Conservation (phyloP, 208 protist species). For the Acanthamoeba castellanii region DNA sequence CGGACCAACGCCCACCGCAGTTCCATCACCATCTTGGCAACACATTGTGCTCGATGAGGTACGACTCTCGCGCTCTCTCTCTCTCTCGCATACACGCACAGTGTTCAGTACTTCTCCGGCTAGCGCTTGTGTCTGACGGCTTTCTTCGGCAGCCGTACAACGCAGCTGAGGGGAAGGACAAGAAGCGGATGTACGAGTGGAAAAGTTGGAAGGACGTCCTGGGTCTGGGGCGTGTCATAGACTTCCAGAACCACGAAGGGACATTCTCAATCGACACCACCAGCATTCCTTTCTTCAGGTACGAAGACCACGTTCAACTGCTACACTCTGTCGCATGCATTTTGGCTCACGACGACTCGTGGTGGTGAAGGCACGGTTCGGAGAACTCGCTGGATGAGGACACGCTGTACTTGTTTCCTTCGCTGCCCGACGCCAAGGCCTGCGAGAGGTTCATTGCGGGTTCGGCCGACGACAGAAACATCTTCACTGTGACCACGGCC, state of each 20-base stretch:
- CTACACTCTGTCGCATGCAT: no score
- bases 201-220: slow-evolving; percentile 20
- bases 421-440: not conserved
- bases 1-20: not conserved
- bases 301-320: no score
- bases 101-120: not conserved
- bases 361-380: not conserved
- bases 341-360: no score
- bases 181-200: not conserved
- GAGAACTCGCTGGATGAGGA: slow-evolving; percentile 36
- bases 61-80: no score
- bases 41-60: slow-evolving; percentile 16
- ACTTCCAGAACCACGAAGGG: not conserved
- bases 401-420: slow-evolving; percentile 13
- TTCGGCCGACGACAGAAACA: not conserved
- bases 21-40: not conserved
- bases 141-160: not conserved
- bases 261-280: not conserved
- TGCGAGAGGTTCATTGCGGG: slow-evolving; percentile 11
- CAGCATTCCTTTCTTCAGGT: not conserved
- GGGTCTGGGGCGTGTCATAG: not conserved
- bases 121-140: not conserved
- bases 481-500: not conserved
- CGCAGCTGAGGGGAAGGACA: not conserved
- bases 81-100: no score